Evolutionary conservation across 176 grass and related monocot genomes (phyloP), one percentile per base, ranked within the genome.

Genomic region (Puya raimondii): DNA sequence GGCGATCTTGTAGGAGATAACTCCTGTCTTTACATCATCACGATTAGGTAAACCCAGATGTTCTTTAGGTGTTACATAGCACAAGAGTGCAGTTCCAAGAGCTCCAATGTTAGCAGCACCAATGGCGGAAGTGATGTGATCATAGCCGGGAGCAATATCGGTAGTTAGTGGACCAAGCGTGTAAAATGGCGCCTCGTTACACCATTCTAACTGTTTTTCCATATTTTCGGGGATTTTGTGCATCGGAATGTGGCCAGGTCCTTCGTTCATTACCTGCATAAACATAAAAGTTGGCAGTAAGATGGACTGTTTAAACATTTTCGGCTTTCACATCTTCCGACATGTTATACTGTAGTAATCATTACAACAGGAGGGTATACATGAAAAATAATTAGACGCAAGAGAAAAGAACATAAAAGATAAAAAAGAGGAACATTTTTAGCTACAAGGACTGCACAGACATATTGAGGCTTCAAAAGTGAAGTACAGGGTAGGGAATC

Each of bases 201-300:
- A 97, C 93, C 93, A 97, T 70, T 97, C 93, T 49, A 97, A 72
- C 64, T 97, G 93, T 77, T 92, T 97, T 74, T 83, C 77, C 93
- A 97, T 90, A 77, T 97, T 97, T 79, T 97, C 93, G 50, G 93
- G 89, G 79, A 97, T 97, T 84, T 97, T 97, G 67, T 97, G 86
- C 56, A 97, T 89, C 61, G 93, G 93, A 74, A 97, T 87, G 63
- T 97, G 93, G 48, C 94, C 94, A 57, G 89, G 89, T 27, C 86
- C 94, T 90, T 97, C 94, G 63, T 97, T 97, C 94, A 93, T 97
- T 17, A 97, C 94, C 94, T 97, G 63, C 18, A 90, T 50, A 21
- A 42, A 73, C 11, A 1, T 54, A 57, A 47, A 69, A 69, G 49
- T n/a, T 4, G 29, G 17, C 17, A 26, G 47, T 18, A 49, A 47